Base-by-base conservation (phyloP, 805 yeast genomes). In the Lipomyces japonicus region DNA sequence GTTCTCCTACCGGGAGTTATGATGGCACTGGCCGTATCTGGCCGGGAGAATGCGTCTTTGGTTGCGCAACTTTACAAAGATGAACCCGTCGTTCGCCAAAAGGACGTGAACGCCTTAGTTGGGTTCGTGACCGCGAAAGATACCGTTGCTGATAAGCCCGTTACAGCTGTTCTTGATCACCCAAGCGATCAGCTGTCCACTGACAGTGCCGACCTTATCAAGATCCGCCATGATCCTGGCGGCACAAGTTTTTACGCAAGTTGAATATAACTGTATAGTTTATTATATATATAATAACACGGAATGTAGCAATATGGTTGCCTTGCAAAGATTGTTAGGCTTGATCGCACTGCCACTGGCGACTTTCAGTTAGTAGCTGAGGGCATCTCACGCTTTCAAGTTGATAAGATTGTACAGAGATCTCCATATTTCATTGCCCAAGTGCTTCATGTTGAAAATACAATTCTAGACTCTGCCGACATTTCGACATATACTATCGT, bases 301-400 rank as follows among this genome's bases (percentile, higher is more conserved):
- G 6, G 12, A 21, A 5, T 26, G 2, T 39, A 53, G 57, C 43
- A 39, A 7, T 50, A 39, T 25, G 62, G 62, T 2, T 49, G 61
- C 30, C 40, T 55, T 14, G 61, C 60, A 10, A 42, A 55, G 19
- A 42, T 59, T 23, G 54, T 54, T 10, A 55, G 63, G 9, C 39
- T 59, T n/a, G 63, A 59, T 34, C 46, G 58, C 12, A 32, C 53
- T 2, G 44, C 39, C 22, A 25, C 53, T 12, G 49, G 48, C 10
- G 41, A 37, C 24, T 48, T 39, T 16, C 55, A 54, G 36, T 50
- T 55, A 32, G 54, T 56, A 3, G 32, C 60, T 26, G 63, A 60
- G 42, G 63, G 63, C 25, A 30, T 57, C 3, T 38, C 53, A 22
- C 59, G 63, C 5, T 40, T 60, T 39, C 34, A 44, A 39, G 30